Evolutionary conservation across 169 alveolate species (phyloP).

Genomic region (Besnoitia besnoiti): DNA sequence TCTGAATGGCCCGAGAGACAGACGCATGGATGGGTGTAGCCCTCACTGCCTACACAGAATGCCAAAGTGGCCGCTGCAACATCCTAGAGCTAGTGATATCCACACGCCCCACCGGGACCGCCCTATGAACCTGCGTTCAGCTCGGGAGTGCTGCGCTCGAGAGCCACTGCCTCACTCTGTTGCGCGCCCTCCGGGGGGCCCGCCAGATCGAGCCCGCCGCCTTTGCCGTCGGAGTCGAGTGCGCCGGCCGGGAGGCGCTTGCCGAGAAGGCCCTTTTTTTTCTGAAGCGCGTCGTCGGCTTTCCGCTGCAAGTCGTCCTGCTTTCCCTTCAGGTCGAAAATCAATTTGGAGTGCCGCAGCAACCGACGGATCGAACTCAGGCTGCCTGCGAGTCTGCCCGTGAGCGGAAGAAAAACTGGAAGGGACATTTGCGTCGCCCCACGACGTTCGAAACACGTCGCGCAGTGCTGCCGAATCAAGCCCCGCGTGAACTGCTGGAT

Average conservation of each 20-base stretch:
- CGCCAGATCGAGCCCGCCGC: background rate
- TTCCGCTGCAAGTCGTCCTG: background rate
- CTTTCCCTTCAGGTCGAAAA: background rate
- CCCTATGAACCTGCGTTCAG: too few species aligned
- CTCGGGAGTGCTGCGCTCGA: too few species aligned
- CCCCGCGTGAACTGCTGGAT: slow-evolving; percentile 24
- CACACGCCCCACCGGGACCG: too few species aligned
- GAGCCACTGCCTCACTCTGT: background rate
- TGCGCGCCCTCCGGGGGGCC: background rate
- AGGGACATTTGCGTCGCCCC: slow-evolving; percentile 1
- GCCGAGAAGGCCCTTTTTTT: background rate
- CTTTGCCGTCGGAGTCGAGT: background rate
- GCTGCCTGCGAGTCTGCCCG: slow-evolving; percentile 24
- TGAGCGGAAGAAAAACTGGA: slow-evolving; percentile 15
- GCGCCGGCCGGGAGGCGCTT: background rate
- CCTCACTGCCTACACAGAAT: too few species aligned
- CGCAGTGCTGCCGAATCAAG: slow-evolving; percentile 28
- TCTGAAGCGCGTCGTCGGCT: background rate
- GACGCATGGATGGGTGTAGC: too few species aligned
- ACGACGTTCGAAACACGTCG: slow-evolving; percentile 17
- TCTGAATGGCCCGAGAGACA: too few species aligned
- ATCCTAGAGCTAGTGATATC: too few species aligned
- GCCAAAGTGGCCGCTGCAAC: too few species aligned
- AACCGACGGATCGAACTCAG: slow-evolving; percentile 19
- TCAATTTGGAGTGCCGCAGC: background rate